A percentile compares a stretch with the other conserved stretches of the same genome.
phyloP scores from a whole-genome alignment of 2,329 filamentous ascomycete genomes.

The Thielaviopsis populi region DNA sequence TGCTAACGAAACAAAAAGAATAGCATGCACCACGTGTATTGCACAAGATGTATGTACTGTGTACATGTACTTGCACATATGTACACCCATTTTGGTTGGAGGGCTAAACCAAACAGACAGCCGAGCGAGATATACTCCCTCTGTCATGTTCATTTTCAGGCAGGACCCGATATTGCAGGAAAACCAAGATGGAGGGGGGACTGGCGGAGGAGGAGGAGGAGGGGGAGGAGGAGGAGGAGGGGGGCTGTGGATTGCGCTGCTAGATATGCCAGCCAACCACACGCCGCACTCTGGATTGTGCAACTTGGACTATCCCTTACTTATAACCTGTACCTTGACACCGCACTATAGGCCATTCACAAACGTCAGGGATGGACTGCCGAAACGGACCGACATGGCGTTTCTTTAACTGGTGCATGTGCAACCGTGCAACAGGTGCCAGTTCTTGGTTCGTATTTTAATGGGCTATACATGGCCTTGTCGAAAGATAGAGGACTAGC shows the following conservation, averaged over 20 bases:
- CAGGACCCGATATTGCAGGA: neutral
- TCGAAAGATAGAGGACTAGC: no score
- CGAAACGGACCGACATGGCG: constrained; percentile 3
- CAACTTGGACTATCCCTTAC: constrained; percentile 1
- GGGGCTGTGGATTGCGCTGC: neutral
- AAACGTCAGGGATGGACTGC: neutral
- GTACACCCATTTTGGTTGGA: no score
- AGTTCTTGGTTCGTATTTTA: neutral
- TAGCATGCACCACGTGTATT: neutral
- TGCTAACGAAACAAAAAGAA: neutral
- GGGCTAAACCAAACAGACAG: no score
- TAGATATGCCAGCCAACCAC: neutral
- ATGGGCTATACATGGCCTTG: no score
- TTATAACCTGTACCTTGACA: neutral
- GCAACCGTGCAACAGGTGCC: no score
- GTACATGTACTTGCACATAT: no score
- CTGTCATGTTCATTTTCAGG: neutral
- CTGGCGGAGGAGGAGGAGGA: neutral
- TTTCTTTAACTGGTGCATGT: neutral
- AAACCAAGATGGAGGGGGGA: neutral
- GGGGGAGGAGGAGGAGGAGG: neutral
- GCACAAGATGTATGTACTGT: neutral
- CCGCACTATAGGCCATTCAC: neutral
- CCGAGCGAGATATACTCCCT: neutral
- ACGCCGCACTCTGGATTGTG: neutral